Percentiles rank a stretch among this genome's conserved stretches.
Conservation (phyloP, 257 asterid species). For the Solanum pennellii region DNA sequence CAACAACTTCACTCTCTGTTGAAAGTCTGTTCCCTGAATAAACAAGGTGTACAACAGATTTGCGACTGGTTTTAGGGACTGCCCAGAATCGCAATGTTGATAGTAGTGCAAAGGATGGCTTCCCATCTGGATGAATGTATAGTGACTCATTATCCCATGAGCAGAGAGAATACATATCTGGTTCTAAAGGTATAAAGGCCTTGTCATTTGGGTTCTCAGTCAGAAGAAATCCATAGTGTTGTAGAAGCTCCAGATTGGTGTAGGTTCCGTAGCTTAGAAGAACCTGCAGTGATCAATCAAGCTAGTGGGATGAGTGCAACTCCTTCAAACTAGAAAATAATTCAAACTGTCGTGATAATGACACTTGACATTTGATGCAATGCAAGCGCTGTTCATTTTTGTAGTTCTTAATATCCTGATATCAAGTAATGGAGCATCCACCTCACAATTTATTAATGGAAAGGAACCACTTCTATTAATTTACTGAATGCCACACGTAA, state of each 20-base stretch:
- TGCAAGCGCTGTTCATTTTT: background rate
- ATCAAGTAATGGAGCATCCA: background rate
- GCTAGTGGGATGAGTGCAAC: background rate
- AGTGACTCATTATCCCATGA: slow-evolving; percentile 62
- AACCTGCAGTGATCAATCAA: slow-evolving; percentile 33
- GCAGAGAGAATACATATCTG: slow-evolving; percentile 52
- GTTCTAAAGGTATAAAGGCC: slow-evolving; percentile 58
- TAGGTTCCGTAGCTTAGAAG: slow-evolving; percentile 90
- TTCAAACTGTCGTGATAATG: background rate
- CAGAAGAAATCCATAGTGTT: slow-evolving; percentile 85
- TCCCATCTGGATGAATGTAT: slow-evolving; percentile 60
- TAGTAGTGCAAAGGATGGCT: slow-evolving; percentile 63
- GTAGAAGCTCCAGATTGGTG: slow-evolving; percentile 89
- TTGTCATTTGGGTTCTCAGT: slow-evolving; percentile 68
- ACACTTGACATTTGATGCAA: background rate
- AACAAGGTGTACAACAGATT: slow-evolving; percentile 40
- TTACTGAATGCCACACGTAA: background rate
- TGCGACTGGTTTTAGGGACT: slow-evolving; percentile 43
- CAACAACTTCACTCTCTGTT: slow-evolving; percentile 42
- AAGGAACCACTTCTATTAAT: background rate
- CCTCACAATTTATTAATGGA: background rate
- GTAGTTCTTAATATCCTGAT: background rate
- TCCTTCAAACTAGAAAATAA: background rate
- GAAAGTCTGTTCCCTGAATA: slow-evolving; percentile 54
- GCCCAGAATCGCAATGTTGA: slow-evolving; percentile 75